Evolutionary conservation across 2,329 filamentous ascomycete genomes (phyloP), one percentile per base, ranked within the genome.

Genomic region (Aspergillus phoenicis): DNA sequence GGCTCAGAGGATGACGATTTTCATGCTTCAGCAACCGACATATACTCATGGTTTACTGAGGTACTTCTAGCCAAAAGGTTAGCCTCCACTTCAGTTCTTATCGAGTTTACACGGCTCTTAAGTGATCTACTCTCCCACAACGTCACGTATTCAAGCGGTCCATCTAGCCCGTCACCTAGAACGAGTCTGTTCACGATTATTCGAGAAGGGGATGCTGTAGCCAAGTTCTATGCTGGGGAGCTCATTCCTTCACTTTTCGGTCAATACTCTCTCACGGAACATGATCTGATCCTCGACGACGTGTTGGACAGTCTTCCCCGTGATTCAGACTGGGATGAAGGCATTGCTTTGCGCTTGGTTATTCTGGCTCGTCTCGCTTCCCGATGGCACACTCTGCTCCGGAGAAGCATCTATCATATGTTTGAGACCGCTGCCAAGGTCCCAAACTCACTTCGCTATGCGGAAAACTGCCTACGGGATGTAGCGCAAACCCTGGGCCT

Each of bases 361-460:
- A 86, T 91, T 8, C 80, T 98, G 10, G 86, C 90, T 1, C 87
- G 87, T 58, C 80, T 99, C 60, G 95, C 91, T 24, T 91, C 91
- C 30, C 80, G 82, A 54, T 98, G 94, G 91, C 88, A 92, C 61
- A 96, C 93, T 0, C 82, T 98, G 20, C 83, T 97, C 47, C 89
- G 93, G 55, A 87, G 90, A 65, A 93, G 92, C 66, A 90, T 96
- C 17, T 99, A 97, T 73, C 90, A 95, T 74, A 93, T 98, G 22
- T 97, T 98, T 68, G 95, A 98, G 74, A 92, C 90, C 0, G 91
- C 93, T 1, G 91, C 90, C 1, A 87, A 87, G 59, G 86, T 96
- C 13, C 77, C 84, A 3, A 77, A 80, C 10, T 89, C 90, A 6
- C 81, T 83, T 20, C 79, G 82, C 20, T 90, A 97, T 77, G 93